Conservation (phyloP, 1,139 yeast species). For the Spathaspora sp. region DNA sequence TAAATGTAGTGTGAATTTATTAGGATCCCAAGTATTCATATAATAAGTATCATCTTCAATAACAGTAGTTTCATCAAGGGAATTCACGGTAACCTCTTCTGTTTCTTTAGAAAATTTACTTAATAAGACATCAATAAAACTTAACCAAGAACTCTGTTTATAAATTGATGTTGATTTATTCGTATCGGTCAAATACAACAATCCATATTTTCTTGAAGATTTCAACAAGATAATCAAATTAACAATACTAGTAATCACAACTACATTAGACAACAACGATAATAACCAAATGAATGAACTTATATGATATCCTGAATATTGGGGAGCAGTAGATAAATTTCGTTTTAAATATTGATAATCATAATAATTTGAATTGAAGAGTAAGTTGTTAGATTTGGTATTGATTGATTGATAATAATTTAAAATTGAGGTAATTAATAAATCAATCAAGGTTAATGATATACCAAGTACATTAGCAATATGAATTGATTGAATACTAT, state of each 20-base stretch:
- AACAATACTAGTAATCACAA: constrained; percentile 22
- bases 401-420: constrained; percentile 14
- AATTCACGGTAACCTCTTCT: constrained; percentile 2
- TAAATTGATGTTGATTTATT: constrained; percentile 41
- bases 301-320: neutral
- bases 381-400: constrained; percentile 12
- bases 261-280: constrained; percentile 14
- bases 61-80: constrained; percentile 13
- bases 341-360: constrained; percentile 34
- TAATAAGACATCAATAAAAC: constrained; percentile 3
- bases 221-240: constrained; percentile 33
- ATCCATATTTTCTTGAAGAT: constrained; percentile 38
- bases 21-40: constrained; percentile 60
- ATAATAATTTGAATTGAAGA: constrained; percentile 18
- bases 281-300: constrained; percentile 22
- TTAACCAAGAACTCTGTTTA: constrained; percentile 7
- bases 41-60: constrained; percentile 46
- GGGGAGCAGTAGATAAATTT: constrained; percentile 2
- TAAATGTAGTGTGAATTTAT: constrained; percentile 46
- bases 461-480: constrained; percentile 17
- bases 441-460: constrained; percentile 4
- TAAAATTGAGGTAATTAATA: constrained; percentile 10
- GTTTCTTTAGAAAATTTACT: constrained; percentile 11
- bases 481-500: constrained; percentile 23
- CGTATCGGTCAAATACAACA: constrained; percentile 32